Percentiles rank a stretch among this genome's conserved stretches.
Evolutionary conservation across 2,329 filamentous ascomycete genomes (phyloP).

Genomic region (Pseudopithomyces maydicus): DNA sequence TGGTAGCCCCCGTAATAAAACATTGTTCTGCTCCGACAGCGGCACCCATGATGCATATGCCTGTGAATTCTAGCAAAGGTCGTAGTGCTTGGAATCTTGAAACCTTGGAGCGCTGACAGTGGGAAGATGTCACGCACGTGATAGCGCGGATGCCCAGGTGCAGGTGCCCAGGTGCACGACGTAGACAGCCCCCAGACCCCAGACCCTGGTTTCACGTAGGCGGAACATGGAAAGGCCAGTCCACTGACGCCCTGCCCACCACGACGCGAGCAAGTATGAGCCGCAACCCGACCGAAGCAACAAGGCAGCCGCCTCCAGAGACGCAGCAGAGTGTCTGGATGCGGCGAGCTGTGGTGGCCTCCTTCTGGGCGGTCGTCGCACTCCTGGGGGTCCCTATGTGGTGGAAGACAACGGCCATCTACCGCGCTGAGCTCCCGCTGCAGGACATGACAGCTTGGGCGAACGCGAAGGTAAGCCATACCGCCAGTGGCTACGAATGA

Average conservation of each 20-base stretch:
- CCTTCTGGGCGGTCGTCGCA: conserved; percentile 89
- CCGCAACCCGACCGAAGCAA: conserved; percentile 8
- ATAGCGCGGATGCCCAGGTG: neutral
- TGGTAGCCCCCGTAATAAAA: neutral
- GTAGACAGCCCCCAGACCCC: neutral
- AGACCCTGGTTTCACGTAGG: too few species aligned
- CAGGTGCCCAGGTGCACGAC: too few species aligned
- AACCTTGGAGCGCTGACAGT: too few species aligned
- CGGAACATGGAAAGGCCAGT: too few species aligned
- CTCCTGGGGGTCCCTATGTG: conserved; percentile 89
- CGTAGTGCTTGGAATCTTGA: too few species aligned
- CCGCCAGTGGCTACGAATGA: neutral
- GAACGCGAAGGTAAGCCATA: conserved; percentile 74
- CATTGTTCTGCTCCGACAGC: too few species aligned
- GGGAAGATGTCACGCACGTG: neutral
- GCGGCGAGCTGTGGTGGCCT: conserved; percentile 76
- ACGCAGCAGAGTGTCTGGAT: conserved; percentile 69
- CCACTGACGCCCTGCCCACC: too few species aligned
- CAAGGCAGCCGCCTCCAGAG: conserved; percentile 72
- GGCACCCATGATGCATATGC: too few species aligned
- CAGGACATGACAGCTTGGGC: conserved; percentile 90
- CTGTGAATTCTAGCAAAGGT: too few species aligned
- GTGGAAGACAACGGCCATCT: conserved; percentile 94
- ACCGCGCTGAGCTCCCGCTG: conserved; percentile 81
- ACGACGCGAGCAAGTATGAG: neutral